Percentiles rank a stretch among this genome's conserved stretches.
Evolutionary conservation across 352 stramenopile genomes (phyloP).

Genomic region (Pythium grandisporangium): DNA sequence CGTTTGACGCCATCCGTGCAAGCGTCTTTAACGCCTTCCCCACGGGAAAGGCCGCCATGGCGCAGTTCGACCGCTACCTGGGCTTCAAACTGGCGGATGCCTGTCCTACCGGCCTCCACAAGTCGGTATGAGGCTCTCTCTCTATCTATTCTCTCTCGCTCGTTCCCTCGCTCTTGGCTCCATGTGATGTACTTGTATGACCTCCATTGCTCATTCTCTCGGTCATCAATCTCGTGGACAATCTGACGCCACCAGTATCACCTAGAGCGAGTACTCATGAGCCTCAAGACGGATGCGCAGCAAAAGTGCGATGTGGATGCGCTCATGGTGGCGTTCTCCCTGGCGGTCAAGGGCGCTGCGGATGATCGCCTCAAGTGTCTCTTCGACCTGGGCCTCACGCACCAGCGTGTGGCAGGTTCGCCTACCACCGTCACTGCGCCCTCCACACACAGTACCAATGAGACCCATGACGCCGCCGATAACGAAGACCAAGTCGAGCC

Average conservation of each 20-base stretch:
- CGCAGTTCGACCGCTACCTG: conserved; percentile 75
- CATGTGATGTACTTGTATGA: too few species aligned
- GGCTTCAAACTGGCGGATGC: conserved; percentile 54
- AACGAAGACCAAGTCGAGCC: conserved; percentile 20
- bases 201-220: too few species aligned
- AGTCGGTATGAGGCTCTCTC: conserved; percentile 21
- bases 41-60: conserved; percentile 47
- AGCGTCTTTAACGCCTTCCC: conserved; percentile 48
- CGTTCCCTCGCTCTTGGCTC: too few species aligned
- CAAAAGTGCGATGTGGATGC: conserved; percentile 60
- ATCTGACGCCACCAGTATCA: conserved; percentile 35
- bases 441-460: too few species aligned
- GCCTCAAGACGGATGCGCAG: conserved; percentile 38
- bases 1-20: conserved; percentile 36
- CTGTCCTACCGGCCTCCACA: conserved; percentile 49
- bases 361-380: conserved; percentile 64
- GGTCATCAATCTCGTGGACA: too few species aligned
- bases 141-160: background rate
- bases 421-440: too few species aligned
- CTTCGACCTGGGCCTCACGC: conserved; percentile 62
- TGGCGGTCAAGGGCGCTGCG: conserved; percentile 65
- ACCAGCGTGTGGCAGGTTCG: too few species aligned
- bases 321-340: conserved; percentile 72
- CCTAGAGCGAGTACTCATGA: conserved; percentile 67
- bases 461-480: conserved; percentile 22